Percentiles rank a stretch among this genome's conserved stretches.
phyloP scores from a whole-genome alignment of 1,284 basidiomycete genomes.

The Papiliotrema terrestris region DNA sequence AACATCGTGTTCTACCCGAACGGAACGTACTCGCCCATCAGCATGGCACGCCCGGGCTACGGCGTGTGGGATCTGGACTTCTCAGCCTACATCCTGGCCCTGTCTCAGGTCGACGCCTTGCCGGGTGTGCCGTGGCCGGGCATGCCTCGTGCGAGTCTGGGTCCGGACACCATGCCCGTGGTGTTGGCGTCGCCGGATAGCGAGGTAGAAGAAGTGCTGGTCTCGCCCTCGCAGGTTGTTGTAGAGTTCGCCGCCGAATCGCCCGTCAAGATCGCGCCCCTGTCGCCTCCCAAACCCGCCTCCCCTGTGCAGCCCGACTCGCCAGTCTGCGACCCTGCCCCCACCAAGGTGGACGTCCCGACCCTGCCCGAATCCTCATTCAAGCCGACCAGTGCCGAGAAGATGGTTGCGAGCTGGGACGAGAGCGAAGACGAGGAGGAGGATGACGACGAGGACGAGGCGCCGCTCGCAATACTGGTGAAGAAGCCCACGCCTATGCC shows the following conservation, averaged over 20 bases:
- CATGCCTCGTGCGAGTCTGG: constrained; percentile 3
- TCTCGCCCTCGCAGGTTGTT: background rate
- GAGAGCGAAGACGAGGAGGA: constrained; percentile 10
- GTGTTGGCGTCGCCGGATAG: background rate
- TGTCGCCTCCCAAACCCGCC: background rate
- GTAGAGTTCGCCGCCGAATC: too few species aligned
- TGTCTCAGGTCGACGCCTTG: constrained; percentile 27
- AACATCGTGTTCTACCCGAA: constrained; percentile 33
- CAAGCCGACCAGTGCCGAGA: background rate
- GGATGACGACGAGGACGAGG: constrained; percentile 10
- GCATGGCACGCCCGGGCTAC: constrained; percentile 39
- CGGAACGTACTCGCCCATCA: constrained; percentile 28
- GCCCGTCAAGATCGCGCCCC: background rate
- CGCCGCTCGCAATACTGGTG: background rate
- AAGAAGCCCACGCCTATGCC: background rate
- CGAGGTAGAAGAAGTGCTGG: background rate
- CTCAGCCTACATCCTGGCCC: constrained; percentile 32
- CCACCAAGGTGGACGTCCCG: background rate
- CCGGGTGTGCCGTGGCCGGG: background rate
- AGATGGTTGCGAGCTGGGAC: background rate
- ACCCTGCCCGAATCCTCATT: constrained; percentile 6
- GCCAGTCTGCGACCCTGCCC: background rate
- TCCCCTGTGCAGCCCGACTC: too few species aligned
- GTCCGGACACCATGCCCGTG: background rate
- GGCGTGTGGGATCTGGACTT: constrained; percentile 43